Conservation (phyloP, 164 flowering plant genomes). For the Paratinospora sagittata region DNA sequence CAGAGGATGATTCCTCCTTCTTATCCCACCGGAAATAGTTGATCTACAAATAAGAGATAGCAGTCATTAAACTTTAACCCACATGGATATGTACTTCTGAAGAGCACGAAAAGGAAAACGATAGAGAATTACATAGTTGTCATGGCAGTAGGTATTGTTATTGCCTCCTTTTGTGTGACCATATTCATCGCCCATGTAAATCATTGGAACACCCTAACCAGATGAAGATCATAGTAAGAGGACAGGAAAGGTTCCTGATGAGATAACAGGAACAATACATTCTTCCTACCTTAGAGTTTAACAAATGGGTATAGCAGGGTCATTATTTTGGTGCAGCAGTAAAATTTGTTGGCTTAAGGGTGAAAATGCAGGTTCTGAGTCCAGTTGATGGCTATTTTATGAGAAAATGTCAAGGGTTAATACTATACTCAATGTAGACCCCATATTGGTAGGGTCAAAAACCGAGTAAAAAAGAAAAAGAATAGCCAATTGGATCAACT, state of each 20-base stretch:
- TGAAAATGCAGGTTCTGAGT: too few relatives aligned
- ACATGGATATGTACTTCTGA: not conserved
- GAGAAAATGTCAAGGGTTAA: too few relatives aligned
- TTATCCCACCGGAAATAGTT: constrained; percentile 94
- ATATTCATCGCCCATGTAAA: constrained; percentile 93
- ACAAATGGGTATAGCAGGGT: too few relatives aligned
- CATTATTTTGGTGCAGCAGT: too few relatives aligned
- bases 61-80: not conserved
- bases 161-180: constrained; percentile 98
- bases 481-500: too few relatives aligned
- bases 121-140: constrained; percentile 55
- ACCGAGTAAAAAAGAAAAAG: too few relatives aligned
- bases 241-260: not conserved
- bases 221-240: constrained; percentile 12
- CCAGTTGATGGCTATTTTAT: too few relatives aligned
- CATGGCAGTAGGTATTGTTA: constrained; percentile 96
- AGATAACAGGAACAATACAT: not conserved
- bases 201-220: constrained; percentile 92
- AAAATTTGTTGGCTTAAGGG: too few relatives aligned
- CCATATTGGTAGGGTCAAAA: too few relatives aligned
- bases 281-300: not conserved
- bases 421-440: too few relatives aligned
- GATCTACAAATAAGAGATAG: constrained; percentile 37
- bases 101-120: constrained; percentile 11
- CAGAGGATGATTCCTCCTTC: constrained; percentile 65